These are phyloP conservation scores for Phaffomyces thermotolerans DNA, from an alignment of 805 yeast genomes.

Conservation along the genomic window DNA sequence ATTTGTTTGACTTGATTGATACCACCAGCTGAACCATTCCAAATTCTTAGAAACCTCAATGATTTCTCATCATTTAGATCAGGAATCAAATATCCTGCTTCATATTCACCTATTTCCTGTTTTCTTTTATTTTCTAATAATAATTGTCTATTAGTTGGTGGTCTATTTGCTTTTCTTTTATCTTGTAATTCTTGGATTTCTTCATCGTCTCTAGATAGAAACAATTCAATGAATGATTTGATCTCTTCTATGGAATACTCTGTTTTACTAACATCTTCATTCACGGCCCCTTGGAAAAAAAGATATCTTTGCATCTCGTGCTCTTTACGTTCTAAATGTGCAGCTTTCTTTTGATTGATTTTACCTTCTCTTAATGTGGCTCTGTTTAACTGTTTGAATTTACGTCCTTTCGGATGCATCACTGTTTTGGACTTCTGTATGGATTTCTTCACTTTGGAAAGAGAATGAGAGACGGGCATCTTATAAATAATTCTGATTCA, in stretches of 20 bases:
- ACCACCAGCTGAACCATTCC: constrained; percentile 86
- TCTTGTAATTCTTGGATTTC: constrained; percentile 58
- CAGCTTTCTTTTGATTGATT: constrained; percentile 50
- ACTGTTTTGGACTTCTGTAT: constrained; percentile 47
- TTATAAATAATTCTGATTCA: neutral
- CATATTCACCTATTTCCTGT: constrained; percentile 53
- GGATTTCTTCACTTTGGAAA: constrained; percentile 57
- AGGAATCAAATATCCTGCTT: constrained; percentile 67
- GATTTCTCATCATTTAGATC: constrained; percentile 56
- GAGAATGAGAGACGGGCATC: constrained; percentile 63
- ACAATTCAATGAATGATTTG: constrained; percentile 52
- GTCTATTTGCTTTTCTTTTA: constrained; percentile 82
- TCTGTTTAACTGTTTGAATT: constrained; percentile 72
- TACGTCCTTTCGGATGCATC: constrained; percentile 84
- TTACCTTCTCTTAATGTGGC: constrained; percentile 84
- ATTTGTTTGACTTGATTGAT: constrained; percentile 46
- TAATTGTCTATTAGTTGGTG: constrained; percentile 66
- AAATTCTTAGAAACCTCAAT: constrained; percentile 52
- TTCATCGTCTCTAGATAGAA: constrained; percentile 61
- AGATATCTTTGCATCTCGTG: constrained; percentile 51
- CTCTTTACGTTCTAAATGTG: constrained; percentile 50
- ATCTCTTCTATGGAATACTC: constrained; percentile 52
- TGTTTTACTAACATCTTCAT: constrained; percentile 30
- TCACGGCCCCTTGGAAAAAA: constrained; percentile 55
- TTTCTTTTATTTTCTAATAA: constrained; percentile 54